Conservation (phyloP, 768 basidiomycete species). For the Boletus rubropictus region DNA sequence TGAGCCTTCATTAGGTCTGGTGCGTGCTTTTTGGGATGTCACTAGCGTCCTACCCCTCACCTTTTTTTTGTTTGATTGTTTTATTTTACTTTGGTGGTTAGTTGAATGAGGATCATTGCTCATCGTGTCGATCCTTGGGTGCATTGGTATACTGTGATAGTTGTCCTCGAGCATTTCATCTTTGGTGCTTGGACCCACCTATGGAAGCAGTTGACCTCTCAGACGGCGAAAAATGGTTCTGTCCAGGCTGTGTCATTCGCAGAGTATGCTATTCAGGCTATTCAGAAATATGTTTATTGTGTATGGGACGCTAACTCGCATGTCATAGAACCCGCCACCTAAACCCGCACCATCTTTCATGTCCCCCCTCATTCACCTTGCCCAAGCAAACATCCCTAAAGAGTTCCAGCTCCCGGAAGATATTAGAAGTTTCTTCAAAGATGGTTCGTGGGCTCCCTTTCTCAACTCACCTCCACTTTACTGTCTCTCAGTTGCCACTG, state of each 20-base stretch:
- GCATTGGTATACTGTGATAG: constrained; percentile 95
- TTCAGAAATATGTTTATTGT: neutral
- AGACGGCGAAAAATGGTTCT: constrained; percentile 75
- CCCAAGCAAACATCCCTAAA: constrained; percentile 63
- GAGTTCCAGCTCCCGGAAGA: constrained; percentile 88
- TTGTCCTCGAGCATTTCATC: constrained; percentile 92
- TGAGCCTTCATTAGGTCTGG: constrained; percentile 33
- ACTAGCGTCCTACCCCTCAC: constrained; percentile 13
- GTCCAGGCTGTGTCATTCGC: constrained; percentile 61
- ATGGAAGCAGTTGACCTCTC: constrained; percentile 84
- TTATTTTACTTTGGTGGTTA: constrained; percentile 17
- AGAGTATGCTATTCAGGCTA: constrained; percentile 46
- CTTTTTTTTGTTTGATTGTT: no score
- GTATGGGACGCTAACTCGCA: constrained; percentile 10
- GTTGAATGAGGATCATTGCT: constrained; percentile 81
- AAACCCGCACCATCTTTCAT: constrained; percentile 65
- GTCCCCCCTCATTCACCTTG: constrained; percentile 64
- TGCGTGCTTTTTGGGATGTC: constrained; percentile 24
- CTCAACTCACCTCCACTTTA: constrained; percentile 13
- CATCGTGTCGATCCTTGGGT: constrained; percentile 75
- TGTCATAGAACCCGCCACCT: constrained; percentile 52
- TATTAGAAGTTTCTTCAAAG: constrained; percentile 76
- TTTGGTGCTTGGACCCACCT: constrained; percentile 95
- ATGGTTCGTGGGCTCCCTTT: constrained; percentile 50
- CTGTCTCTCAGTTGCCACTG: constrained; percentile 59